These are phyloP conservation scores for Mycosphaerella arachidis DNA, from an alignment of 2,329 filamentous ascomycete species.

Conservation along the genomic window DNA sequence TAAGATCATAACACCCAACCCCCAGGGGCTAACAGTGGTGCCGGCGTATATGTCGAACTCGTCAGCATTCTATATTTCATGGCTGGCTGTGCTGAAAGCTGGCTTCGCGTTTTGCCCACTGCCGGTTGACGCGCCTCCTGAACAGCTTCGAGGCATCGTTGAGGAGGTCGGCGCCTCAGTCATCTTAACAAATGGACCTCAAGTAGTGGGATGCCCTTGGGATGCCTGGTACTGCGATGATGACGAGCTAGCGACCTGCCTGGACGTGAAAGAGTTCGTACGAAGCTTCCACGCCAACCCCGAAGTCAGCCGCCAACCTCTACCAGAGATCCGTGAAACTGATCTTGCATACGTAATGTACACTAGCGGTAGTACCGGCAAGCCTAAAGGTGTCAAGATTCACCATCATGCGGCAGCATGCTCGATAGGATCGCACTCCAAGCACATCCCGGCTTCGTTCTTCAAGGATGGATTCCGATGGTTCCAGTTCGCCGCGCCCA, in stretches of 20 bases:
- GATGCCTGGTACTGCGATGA: constrained; percentile 18
- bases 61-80: constrained; percentile 14
- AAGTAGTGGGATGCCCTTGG: constrained; percentile 11
- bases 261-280: constrained; percentile 12
- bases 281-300: background rate
- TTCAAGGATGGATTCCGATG: constrained; percentile 15
- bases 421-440: constrained; percentile 13
- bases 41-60: constrained; percentile 14
- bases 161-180: constrained; percentile 13
- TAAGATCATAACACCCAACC: background rate
- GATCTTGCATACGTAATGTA: constrained; percentile 22
- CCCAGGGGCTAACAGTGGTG: constrained; percentile 2
- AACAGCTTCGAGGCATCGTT: constrained; percentile 11
- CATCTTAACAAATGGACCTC: constrained; percentile 10
- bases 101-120: constrained; percentile 15
- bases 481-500: constrained; percentile 16
- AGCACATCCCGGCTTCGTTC: constrained; percentile 8
- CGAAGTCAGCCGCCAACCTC: background rate
- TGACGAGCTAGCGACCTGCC: constrained; percentile 11
- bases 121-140: constrained; percentile 11
- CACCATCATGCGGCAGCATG: constrained; percentile 12
- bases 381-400: constrained; percentile 21
- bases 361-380: constrained; percentile 26
- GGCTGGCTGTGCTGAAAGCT: constrained; percentile 14
- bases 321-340: constrained; percentile 21